These are phyloP conservation scores for Mucor sp. DNA, from an alignment of 371 early-diverging fungal genomes.

Conservation along the genomic window DNA sequence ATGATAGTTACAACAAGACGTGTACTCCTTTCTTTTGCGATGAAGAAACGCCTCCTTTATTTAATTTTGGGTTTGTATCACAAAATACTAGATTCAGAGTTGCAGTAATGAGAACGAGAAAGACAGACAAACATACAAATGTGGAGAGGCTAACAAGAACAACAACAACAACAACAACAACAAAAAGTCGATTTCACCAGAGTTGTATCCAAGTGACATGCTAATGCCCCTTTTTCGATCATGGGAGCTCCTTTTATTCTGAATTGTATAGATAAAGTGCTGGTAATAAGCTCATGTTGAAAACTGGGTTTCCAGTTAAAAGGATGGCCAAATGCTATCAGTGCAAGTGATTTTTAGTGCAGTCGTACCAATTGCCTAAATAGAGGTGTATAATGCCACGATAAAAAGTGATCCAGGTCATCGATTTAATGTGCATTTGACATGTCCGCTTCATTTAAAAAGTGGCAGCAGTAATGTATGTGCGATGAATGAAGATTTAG, in stretches of 20 bases:
- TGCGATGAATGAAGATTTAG: not conserved
- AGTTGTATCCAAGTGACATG: not conserved
- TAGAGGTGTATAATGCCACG: not conserved
- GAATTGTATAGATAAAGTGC: not conserved
- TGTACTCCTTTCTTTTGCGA: not conserved
- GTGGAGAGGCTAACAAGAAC: not conserved
- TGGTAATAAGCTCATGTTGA: not conserved
- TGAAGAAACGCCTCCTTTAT: not conserved
- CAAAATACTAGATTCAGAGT: not conserved
- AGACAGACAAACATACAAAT: not conserved
- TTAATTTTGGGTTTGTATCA: not conserved
- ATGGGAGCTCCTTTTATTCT: not conserved
- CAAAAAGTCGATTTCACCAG: not conserved
- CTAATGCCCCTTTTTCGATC: not conserved
- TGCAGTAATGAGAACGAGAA: not conserved
- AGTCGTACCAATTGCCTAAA: not conserved
- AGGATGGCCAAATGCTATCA: not conserved
- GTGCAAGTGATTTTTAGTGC: not conserved
- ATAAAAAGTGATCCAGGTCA: too few species aligned
- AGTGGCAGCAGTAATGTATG: too few species aligned
- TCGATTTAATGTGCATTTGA: not conserved
- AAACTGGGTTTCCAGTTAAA: not conserved
- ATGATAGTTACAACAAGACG: too few species aligned
- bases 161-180: too few species aligned
- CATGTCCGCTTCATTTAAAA: not conserved